Percentiles rank a stretch among this genome's conserved stretches.
phyloP scores from a whole-genome alignment of 768 basidiomycete genomes.

The Phylloporus sp. region DNA sequence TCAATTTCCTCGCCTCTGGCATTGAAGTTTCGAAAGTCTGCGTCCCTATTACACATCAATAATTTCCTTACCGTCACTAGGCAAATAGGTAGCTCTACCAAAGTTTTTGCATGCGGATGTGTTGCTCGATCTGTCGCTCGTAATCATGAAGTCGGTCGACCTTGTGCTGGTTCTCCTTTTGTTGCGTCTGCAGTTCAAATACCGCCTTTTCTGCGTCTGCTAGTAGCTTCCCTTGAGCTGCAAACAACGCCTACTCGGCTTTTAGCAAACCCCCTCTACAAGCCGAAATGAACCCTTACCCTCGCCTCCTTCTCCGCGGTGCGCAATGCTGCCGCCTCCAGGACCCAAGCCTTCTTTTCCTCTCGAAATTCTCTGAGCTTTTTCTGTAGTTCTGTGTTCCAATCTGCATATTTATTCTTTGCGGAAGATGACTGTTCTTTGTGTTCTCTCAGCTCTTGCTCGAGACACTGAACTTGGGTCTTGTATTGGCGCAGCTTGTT shows the following conservation, averaged over 20 bases:
- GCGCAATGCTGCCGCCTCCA: slow-evolving; percentile 63
- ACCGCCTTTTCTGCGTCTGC: slow-evolving; percentile 66
- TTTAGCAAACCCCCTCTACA: not conserved
- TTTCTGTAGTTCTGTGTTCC: slow-evolving; percentile 77
- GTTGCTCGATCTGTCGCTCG: slow-evolving; percentile 81
- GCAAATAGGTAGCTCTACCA: slow-evolving; percentile 52
- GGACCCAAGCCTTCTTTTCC: slow-evolving; percentile 73
- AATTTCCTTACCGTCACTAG: not conserved
- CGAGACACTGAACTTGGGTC: slow-evolving; percentile 58
- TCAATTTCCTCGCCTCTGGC: slow-evolving; percentile 56
- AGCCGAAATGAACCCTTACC: slow-evolving; percentile 33
- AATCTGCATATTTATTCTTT: slow-evolving; percentile 77
- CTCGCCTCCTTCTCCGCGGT: slow-evolving; percentile 66
- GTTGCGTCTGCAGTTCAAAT: slow-evolving; percentile 67
- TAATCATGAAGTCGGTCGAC: slow-evolving; percentile 78
- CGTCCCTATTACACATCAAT: slow-evolving; percentile 49
- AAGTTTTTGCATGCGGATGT: slow-evolving; percentile 66
- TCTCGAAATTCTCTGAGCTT: slow-evolving; percentile 71
- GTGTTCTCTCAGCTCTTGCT: slow-evolving; percentile 66
- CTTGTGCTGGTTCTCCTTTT: slow-evolving; percentile 76
- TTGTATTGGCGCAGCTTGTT: slow-evolving; percentile 80
- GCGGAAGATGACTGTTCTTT: slow-evolving; percentile 66
- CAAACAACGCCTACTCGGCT: slow-evolving; percentile 50
- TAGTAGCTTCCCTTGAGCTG: slow-evolving; percentile 62
- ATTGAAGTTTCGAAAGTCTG: slow-evolving; percentile 67